Conservation (phyloP, 805 yeast species). For the Nakazawaea holstii region DNA sequence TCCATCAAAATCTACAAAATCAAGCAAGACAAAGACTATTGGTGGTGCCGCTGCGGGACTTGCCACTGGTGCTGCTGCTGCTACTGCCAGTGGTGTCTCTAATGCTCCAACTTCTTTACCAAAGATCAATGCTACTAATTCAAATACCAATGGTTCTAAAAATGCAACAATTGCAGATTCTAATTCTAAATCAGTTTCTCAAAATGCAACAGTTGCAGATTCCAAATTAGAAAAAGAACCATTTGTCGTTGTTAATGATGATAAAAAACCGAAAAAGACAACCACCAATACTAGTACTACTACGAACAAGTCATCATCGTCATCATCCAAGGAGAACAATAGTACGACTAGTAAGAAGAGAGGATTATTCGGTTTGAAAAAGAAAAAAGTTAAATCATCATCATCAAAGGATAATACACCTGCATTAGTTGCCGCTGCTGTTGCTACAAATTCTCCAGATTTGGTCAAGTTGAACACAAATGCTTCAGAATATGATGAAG, state of each 20-base stretch:
- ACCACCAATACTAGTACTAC: background rate
- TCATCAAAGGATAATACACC: constrained; percentile 1
- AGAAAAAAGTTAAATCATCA: constrained; percentile 5
- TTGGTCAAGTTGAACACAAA: background rate
- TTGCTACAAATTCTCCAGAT: constrained; percentile 4
- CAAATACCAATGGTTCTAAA: constrained; percentile 7
- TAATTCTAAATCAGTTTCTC: too few relatives aligned
- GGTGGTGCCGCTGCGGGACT: constrained; percentile 18
- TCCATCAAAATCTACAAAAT: background rate
- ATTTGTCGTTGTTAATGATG: constrained; percentile 11
- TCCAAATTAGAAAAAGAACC: constrained; percentile 9
- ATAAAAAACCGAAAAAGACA: background rate
- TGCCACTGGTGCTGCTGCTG: constrained; percentile 5
- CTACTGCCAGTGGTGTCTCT: constrained; percentile 10
- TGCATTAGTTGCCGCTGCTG: constrained; percentile 8
- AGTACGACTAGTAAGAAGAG: constrained; percentile 4
- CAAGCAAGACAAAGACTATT: constrained; percentile 15
- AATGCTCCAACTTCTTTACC: constrained; percentile 4
- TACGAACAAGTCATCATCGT: constrained; percentile 12
- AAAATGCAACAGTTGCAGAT: background rate
- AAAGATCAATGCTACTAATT: background rate
- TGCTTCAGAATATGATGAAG: constrained; percentile 24
- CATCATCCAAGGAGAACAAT: background rate
- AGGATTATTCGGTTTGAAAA: constrained; percentile 16
- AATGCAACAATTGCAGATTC: constrained; percentile 1